Percentiles rank a stretch among this genome's conserved stretches.
These are phyloP conservation scores for Phylloporus arenicola DNA, from an alignment of 768 basidiomycete genomes.

Conservation along the genomic window DNA sequence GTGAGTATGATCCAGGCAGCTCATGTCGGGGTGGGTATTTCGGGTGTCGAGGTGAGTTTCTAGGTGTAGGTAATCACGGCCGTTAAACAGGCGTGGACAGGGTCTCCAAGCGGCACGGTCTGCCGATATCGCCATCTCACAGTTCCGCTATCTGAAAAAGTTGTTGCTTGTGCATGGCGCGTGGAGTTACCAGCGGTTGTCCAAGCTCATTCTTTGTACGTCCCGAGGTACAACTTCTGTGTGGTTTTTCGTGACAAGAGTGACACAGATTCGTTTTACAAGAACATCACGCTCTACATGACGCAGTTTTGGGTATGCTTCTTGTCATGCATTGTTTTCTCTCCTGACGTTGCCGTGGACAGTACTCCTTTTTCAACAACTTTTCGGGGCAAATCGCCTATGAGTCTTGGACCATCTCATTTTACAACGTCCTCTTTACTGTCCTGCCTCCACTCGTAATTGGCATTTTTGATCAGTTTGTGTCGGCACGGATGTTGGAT, in stretches of 20 bases:
- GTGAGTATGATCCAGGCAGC: constrained; percentile 99
- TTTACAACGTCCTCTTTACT: constrained; percentile 96
- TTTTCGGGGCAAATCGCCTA: constrained; percentile 98
- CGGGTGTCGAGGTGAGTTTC: constrained; percentile 79
- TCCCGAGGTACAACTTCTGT: constrained; percentile 9
- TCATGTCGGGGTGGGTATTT: constrained; percentile 96
- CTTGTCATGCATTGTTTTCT: not conserved
- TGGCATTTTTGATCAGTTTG: constrained; percentile 97
- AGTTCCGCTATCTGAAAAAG: constrained; percentile 95
- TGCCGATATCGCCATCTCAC: constrained; percentile 95
- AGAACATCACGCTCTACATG: constrained; percentile 98
- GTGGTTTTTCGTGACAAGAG: not conserved
- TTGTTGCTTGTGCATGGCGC: constrained; percentile 93
- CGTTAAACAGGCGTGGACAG: constrained; percentile 33
- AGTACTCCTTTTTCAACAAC: constrained; percentile 99
- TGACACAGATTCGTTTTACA: constrained; percentile 91
- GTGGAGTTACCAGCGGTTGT: constrained; percentile 95
- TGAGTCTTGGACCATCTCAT: constrained; percentile 97
- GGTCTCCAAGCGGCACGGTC: constrained; percentile 98
- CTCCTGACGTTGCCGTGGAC: constrained; percentile 2
- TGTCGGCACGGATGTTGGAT: constrained; percentile 92
- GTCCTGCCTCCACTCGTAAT: constrained; percentile 95
- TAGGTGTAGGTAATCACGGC: too few relatives aligned
- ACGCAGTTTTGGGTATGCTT: constrained; percentile 91
- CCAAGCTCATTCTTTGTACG: constrained; percentile 93